Base-by-base conservation (phyloP, 176 grass and related monocot species). In the Leersia perrieri region DNA sequence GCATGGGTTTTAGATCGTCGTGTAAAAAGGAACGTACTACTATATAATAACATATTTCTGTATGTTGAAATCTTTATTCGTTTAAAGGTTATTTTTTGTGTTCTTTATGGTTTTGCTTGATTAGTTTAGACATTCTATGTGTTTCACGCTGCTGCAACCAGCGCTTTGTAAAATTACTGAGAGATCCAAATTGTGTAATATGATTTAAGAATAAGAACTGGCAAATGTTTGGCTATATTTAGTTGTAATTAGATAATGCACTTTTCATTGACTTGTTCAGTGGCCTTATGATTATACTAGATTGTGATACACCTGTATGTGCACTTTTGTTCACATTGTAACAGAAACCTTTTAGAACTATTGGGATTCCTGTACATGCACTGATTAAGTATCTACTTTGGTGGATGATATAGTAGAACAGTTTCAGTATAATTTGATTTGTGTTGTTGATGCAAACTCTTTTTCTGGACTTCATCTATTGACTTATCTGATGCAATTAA, bases 381-480 rank as follows among this genome's bases (percentile, higher is more conserved):
- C n/a, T n/a, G n/a, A n/a, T n/a, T n/a, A 11, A 36, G 53, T 58
- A 23, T 58, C n/a, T 58, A 58, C n/a, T n/a, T 62, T 73, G 68
- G 7, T 62, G 35, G 36, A 26, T 63, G 39, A 29, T 33, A 35
- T 51, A 9, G 9, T 41, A 27, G 66, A 80, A 69, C 63, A 79
- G 47, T 86, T 82, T 27, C 47, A 55, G 34, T 20, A 27, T 13
- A 61, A 65, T 63, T 38, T 65, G 9, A 58, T 69, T 62, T 70
- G 36, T 29, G n/a, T 63, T 75, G 8, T 68, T 87, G 66, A 80
- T 55, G 39, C 22, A 32, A 15, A 16, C 5, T 66, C 16, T 29
- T 70, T 41, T 39, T 11, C 9, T 28, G 7, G 5, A 57, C 16
- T 29, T 70, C 65, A 44, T 66, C 15, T 82, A 49, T 75, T 79